Base-by-base conservation (phyloP, 257 asterid genomes). In the Salvia hispanica region DNA sequence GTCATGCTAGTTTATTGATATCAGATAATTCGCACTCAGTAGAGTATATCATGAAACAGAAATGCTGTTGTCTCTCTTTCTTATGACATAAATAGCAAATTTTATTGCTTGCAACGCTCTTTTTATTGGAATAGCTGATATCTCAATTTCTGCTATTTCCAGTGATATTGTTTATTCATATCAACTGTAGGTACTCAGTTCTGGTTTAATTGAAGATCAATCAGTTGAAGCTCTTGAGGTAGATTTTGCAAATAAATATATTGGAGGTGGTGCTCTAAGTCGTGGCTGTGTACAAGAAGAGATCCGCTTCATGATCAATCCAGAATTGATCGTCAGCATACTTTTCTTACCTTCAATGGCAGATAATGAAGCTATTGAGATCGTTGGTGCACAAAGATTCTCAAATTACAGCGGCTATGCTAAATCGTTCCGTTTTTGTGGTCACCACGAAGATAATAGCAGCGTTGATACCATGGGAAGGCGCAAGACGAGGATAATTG, bases 201-300 rank as follows among this genome's bases (percentile, higher is more conserved):
- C 85, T 55, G 93, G 96, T 53, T 79, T 86, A 44, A 92, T 92
- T 54, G 97, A 90, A 79, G 95, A 92, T 81, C 95, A 84, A 37
- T 21, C 72, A 39, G 45, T 43, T 33, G 95, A 88, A 70, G 91
- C 89, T 68, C 79, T 92, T 63, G 97, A 90, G 80, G 96, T 90
- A 59, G 98, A 92, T 80, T 90, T 92, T 58, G 98, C 98, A 37
- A 92, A 90, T 75, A 84, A 81, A 76, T 83, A 72, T 78, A 68
- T 92, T 16, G 98, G 98, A 55, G 98, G 98, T 74, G 98, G 98
- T 62, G 95, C 91, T 69, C 96, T 92, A 13, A n/a, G 43, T 48
- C 71, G 78, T 36, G 98, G 98, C 56, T 90, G 97, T 78, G 88
- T 92, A 48, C 98, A 92, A 86, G 98, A 90, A 78, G 98, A 92